Conservation (phyloP, 78 protist genomes). For the Chrysochromulina tobinii region DNA sequence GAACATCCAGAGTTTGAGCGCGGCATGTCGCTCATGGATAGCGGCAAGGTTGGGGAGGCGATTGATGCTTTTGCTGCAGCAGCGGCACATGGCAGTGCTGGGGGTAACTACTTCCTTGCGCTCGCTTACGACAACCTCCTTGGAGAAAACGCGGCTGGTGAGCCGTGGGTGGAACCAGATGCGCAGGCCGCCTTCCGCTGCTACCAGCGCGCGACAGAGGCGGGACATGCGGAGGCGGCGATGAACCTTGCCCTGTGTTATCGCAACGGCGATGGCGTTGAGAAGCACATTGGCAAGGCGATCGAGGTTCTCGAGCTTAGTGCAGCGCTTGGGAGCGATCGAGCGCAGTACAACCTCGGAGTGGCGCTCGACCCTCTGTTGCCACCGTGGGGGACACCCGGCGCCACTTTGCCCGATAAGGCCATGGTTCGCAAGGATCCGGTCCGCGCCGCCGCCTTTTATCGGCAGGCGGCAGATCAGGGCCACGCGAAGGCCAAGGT, state of each 20-base stretch:
- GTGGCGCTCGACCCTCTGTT: slow-evolving; percentile 23
- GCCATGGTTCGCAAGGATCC: background rate
- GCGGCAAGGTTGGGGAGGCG: background rate
- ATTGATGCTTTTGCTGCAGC: background rate
- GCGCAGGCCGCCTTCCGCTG: background rate
- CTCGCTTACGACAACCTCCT: slow-evolving; percentile 3
- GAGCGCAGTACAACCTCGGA: background rate
- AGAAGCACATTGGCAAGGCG: background rate
- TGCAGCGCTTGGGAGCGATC: background rate
- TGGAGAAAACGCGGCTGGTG: background rate
- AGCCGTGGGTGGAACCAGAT: background rate
- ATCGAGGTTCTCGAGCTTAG: background rate
- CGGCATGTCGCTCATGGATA: background rate
- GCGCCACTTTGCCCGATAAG: background rate
- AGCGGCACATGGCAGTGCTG: background rate
- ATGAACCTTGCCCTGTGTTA: background rate
- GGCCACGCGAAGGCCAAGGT: slow-evolving; percentile 17
- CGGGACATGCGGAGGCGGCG: slow-evolving; percentile 3
- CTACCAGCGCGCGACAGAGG: slow-evolving; percentile 1
- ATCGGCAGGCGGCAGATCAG: background rate
- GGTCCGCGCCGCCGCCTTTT: background rate
- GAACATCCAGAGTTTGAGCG: background rate
- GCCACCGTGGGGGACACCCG: background rate
- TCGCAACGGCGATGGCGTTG: background rate
- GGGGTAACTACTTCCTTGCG: background rate